Conservation (phyloP, 2,329 filamentous ascomycete genomes). For the Penicillium sp. region DNA sequence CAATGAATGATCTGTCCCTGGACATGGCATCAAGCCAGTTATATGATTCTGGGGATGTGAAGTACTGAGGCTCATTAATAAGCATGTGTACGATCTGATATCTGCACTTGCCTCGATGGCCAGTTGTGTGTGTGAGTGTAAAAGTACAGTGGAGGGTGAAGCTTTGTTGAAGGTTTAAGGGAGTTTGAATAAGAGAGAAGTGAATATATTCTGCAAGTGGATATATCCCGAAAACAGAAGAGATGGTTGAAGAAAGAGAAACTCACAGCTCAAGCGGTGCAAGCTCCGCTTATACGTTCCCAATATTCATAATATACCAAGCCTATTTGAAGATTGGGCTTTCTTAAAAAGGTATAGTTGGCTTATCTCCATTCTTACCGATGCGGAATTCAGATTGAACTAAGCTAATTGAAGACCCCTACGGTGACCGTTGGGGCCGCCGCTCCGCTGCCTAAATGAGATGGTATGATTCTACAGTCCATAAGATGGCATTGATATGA, state of each 20-base stretch:
- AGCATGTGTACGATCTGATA: background rate
- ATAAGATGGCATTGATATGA: background rate
- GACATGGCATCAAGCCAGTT: slow-evolving; percentile 12
- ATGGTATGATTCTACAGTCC: background rate
- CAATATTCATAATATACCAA: background rate
- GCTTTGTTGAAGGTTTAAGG: background rate
- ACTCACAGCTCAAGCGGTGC: background rate
- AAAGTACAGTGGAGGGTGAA: background rate
- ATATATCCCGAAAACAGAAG: background rate
- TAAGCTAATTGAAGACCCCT: background rate
- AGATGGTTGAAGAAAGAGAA: background rate
- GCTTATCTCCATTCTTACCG: background rate
- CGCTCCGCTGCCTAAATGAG: background rate
- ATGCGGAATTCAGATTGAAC: background rate
- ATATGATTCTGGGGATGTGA: background rate
- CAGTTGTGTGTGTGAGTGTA: background rate
- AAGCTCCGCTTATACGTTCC: background rate
- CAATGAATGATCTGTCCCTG: slow-evolving; percentile 1
- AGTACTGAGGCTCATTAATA: background rate
- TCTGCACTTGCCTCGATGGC: background rate
- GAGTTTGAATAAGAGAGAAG: background rate
- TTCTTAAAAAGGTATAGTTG: background rate
- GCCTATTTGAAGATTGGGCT: background rate
- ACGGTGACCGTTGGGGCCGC: background rate
- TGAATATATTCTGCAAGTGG: background rate